Evolutionary conservation across 495 filamentous ascomycete genomes (phyloP).

Genomic region (Penicillium verhagenii): DNA sequence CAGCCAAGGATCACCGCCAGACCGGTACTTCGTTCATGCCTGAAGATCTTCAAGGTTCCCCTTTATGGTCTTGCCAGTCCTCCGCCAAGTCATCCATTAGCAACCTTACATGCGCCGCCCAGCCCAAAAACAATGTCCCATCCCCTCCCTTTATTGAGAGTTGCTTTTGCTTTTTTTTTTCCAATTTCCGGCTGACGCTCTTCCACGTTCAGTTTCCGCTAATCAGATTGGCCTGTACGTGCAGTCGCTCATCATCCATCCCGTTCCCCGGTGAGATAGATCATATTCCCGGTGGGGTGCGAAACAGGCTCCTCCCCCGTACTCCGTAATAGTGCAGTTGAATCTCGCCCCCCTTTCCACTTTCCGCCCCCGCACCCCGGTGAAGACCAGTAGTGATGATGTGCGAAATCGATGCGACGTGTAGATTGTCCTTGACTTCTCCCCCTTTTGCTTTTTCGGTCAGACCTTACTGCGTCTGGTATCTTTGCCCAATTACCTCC

Average conservation of each 20-base stretch:
- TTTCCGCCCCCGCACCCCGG: constrained; percentile 18
- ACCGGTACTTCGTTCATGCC: background rate
- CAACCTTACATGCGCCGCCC: background rate
- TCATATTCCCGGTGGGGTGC: constrained; percentile 9
- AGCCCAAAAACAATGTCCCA: background rate
- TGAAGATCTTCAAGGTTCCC: constrained; percentile 7
- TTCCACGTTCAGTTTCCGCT: background rate
- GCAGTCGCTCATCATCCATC: background rate
- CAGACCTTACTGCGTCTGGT: constrained; percentile 2
- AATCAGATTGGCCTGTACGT: background rate
- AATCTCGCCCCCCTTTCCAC: constrained; percentile 6
- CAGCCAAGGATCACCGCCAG: too few relatives aligned
- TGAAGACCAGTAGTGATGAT: constrained; percentile 23
- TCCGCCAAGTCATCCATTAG: constrained; percentile 1
- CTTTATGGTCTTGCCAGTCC: constrained; percentile 8
- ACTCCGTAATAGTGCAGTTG: background rate
- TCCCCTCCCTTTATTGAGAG: background rate
- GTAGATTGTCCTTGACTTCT: too few relatives aligned
- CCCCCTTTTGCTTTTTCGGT: background rate
- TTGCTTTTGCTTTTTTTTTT: background rate
- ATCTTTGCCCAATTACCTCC: constrained; percentile 8
- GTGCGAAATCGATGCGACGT: constrained; percentile 10
- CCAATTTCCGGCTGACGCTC: background rate
- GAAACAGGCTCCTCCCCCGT: background rate
- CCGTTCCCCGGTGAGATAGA: constrained; percentile 19